Evolutionary conservation across 805 yeast species (phyloP).

Genomic region (Saturnispora gosingensis): DNA sequence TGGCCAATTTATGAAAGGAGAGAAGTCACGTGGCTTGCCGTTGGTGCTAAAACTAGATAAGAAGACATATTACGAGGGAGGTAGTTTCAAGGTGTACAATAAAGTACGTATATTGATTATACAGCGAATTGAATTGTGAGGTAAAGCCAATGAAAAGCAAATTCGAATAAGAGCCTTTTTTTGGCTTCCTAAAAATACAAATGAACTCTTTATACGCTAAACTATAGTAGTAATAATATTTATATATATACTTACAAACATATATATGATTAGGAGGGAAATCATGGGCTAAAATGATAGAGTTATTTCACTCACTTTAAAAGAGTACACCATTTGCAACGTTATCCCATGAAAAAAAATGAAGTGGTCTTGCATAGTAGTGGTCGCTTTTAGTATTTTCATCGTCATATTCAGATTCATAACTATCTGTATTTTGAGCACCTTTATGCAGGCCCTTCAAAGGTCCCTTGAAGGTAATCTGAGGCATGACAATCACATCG

Average conservation of each 20-base stretch:
- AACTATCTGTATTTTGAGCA: slow-evolving; percentile 7
- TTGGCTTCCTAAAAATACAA: no score
- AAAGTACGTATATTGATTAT: no score
- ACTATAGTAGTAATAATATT: not conserved
- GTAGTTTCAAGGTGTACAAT: no score
- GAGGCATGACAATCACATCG: slow-evolving; percentile 26
- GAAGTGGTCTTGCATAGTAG: slow-evolving; percentile 25
- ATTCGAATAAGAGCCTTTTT: no score
- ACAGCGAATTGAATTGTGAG: no score
- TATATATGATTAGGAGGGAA: not conserved
- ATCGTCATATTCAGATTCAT: slow-evolving; percentile 24
- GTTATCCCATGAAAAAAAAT: slow-evolving; percentile 21
- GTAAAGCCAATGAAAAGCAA: no score
- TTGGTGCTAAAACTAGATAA: no score
- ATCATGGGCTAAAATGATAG: not conserved
- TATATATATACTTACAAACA: not conserved
- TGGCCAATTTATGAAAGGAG: not conserved
- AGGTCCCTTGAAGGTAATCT: slow-evolving; percentile 23
- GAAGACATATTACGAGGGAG: no score
- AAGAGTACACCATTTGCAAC: slow-evolving; percentile 10
- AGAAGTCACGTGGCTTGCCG: not conserved
- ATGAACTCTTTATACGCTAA: not conserved
- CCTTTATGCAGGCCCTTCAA: slow-evolving; percentile 11
- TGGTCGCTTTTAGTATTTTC: slow-evolving; percentile 22
- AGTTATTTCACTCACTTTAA: not conserved